These are phyloP conservation scores for Hypoxylon rickii DNA, from an alignment of 495 filamentous ascomycete species.

Conservation along the genomic window DNA sequence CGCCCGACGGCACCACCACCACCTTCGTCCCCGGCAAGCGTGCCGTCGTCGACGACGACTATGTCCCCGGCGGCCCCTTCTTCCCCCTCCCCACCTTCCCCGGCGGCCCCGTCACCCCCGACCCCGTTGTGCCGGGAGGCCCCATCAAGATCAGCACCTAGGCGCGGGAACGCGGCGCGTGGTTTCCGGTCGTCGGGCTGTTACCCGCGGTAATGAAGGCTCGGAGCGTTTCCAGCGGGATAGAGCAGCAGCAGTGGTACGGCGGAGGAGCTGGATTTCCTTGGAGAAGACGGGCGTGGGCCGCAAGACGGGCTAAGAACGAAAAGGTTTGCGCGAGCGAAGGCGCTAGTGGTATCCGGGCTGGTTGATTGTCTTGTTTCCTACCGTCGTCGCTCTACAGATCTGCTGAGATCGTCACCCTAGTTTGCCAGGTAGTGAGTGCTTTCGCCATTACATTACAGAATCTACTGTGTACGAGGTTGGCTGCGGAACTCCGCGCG, in stretches of 20 bases:
- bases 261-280: no score
- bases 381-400: conserved; percentile 10
- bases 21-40: conserved; percentile 45
- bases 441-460: background rate
- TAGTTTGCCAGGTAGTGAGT: conserved; percentile 2
- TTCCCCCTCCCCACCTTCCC: conserved; percentile 25
- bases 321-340: no score
- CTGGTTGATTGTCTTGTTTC: conserved; percentile 10
- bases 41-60: conserved; percentile 29
- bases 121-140: conserved; percentile 39
- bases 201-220: background rate
- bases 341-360: conserved; percentile 29
- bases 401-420: conserved; percentile 11
- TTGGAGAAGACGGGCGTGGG: no score
- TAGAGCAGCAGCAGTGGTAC: background rate
- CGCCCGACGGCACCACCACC: conserved; percentile 43
- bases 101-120: conserved; percentile 36
- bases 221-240: background rate
- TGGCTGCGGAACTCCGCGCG: no score
- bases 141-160: conserved; percentile 33
- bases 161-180: no score
- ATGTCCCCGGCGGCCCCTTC: conserved; percentile 36
- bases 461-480: no score
- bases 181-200: no score
- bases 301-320: no score